Base-by-base conservation (phyloP, 2,329 filamentous ascomycete genomes). In the Cytospora paraplurivora region DNA sequence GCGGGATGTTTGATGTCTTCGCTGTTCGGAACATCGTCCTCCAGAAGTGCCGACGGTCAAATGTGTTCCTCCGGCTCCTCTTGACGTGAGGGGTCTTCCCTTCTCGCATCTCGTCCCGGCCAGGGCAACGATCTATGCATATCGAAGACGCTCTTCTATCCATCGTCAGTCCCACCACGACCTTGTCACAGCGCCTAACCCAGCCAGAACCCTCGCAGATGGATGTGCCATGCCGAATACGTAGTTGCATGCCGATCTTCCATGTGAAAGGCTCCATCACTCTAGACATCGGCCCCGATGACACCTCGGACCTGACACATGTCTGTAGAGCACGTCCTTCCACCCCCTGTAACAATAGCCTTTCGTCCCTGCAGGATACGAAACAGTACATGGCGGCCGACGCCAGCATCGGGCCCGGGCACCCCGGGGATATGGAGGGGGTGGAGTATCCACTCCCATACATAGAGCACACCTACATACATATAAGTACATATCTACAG, bases 351-450 rank as follows among this genome's bases (percentile, higher is more conserved):
- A 17, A n/a, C 17, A 19, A 44, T 27, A 21, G 12, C 21, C 56
- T 27, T 27, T 17, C 38, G 35, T 34, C 19, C 58, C 37, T 34
- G 19, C 58, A 61, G 58, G 58, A 61, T 55, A 61, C 58, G 47
- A 61, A 34, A 38, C 51, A 38, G 58, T 51, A 61, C 58, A 61
- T 61, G n/a, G 8, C 38, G 37, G 35, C 58, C 54, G 50, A n/a
- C 38, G 32, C 47, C 50, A 60, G 35, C 51, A 54, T 19, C 47
- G 35, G 17, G 44, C 17, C 19, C 7, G 27, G 27, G 27, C 27
- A 27, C 27, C 27, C 27, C 27, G 27, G 27, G 27, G 27, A 27
- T 27, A 27, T 2, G 27, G 7, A 32, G 54, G 58, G 38, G 50
- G 44, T 32, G 47, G 52, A 7, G 49, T 61, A 49, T 55, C 58